Evolutionary conservation across 805 yeast species (phyloP).

Genomic region (Sugiyamaella valdiviana): DNA sequence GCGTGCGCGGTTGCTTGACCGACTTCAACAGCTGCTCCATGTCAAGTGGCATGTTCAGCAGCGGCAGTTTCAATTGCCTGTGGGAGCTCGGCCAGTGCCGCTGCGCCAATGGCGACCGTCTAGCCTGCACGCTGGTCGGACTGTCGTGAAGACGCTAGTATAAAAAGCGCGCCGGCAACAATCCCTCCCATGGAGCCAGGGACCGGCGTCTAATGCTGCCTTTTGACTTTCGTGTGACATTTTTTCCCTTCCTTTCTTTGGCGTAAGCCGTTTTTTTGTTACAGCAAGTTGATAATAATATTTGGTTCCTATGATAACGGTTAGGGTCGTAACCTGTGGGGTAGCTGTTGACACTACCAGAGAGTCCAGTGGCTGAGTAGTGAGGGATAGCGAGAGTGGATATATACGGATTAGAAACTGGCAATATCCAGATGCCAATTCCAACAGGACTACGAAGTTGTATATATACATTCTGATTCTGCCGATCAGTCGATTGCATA

Average conservation of each 20-base stretch:
- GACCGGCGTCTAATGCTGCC: not conserved
- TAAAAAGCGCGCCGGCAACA: not conserved
- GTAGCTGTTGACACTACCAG: no score
- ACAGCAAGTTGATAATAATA: not conserved
- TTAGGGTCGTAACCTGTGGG: not conserved
- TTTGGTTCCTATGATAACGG: not conserved
- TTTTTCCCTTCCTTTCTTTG: not conserved
- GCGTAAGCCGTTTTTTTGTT: not conserved
- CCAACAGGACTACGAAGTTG: no score
- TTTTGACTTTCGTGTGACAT: not conserved
- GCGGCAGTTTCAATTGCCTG: slow-evolving; percentile 19
- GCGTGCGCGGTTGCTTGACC: slow-evolving; percentile 20
- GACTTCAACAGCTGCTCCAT: slow-evolving; percentile 17
- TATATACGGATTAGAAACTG: no score
- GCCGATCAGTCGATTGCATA: no score
- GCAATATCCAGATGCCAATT: no score
- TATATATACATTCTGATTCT: no score
- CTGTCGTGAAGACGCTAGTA: not conserved
- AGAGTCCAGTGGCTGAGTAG: no score
- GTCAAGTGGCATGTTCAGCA: not conserved
- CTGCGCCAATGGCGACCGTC: slow-evolving; percentile 23
- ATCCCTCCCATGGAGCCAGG: not conserved
- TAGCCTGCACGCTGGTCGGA: slow-evolving; percentile 20
- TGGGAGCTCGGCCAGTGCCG: slow-evolving; percentile 23
- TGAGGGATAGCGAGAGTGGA: no score